Base-by-base conservation (phyloP, 1,284 basidiomycete genomes). In the Microbotryomycetes sp. region DNA sequence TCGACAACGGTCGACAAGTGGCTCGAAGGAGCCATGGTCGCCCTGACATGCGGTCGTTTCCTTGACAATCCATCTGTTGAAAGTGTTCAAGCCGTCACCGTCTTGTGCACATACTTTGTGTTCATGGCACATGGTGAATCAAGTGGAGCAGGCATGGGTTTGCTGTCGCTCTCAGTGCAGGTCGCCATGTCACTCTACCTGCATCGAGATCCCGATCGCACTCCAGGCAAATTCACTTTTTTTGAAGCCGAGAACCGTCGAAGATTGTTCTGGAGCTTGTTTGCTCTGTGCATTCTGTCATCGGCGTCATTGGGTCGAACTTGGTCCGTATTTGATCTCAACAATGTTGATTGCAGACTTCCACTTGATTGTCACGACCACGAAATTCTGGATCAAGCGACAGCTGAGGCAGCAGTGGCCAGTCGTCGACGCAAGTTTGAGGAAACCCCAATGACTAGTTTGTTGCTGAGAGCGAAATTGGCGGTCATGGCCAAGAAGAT, bases 151-250 rank as follows among this genome's bases (percentile, higher is more conserved):
- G 65, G 65, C 15, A 67, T 67, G 57, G 65, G 59, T 23, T 48
- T 67, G 3, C 58, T 67, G n/a, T 59, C 63, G 9, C 63, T 69
- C 23, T 58, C 55, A 32, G 63, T 65, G 3, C 61, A 65, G 50
- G 58, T 57, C 45, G 62, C 63, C 6, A 57, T 65, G 7, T 58
- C 61, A 3, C 66, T 69, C 56, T 57, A 57, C 6, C 62, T 69
- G 4, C 66, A 69, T 42, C 63, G 68, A 9, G 68, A 69, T 49
- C 68, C 68, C 2, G 65, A 65, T 58, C 56, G 60, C 19, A 52
- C 54, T 4, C 68, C 68, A 6, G 59, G 58, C 31, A 47, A 53
- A 19, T 65, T 50, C 63, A 65, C 65, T 22, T 60, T 66, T 49
- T 65, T 67, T 59, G 67, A 69, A 31, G 62, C 62, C 7, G 62